Percentiles rank a stretch among this genome's conserved stretches.
phyloP scores from a whole-genome alignment of 2,329 filamentous ascomycete genomes.

The Ceratocystis ficicola region DNA sequence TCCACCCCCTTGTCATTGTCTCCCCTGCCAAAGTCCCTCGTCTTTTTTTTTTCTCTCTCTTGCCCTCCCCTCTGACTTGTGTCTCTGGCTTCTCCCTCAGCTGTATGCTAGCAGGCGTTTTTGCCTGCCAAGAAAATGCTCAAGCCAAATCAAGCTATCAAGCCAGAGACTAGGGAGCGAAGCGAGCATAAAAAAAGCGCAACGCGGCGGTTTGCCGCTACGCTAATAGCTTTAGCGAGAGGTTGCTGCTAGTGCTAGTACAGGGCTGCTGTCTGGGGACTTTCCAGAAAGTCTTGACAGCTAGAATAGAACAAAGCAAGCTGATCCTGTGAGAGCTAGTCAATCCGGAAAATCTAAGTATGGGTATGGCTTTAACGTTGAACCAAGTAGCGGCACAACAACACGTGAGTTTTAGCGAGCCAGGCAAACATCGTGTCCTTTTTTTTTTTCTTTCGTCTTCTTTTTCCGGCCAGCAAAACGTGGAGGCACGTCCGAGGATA shows the following conservation, averaged over 20 bases:
- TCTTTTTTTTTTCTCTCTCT: not conserved
- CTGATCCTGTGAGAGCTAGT: slow-evolving; percentile 8
- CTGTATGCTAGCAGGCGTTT: not conserved
- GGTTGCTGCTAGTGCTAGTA: not conserved
- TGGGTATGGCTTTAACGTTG: slow-evolving; percentile 1
- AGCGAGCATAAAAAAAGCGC: not conserved
- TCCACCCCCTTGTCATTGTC: not conserved
- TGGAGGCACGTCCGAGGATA: not conserved
- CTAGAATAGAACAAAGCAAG: slow-evolving; percentile 9
- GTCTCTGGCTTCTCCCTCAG: not conserved
- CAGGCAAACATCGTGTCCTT: not conserved
- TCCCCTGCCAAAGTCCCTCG: not conserved
- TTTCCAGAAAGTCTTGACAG: slow-evolving; percentile 6
- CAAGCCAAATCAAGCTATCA: not conserved
- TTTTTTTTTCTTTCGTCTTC: not conserved
- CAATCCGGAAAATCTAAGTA: not conserved
- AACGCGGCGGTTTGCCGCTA: not conserved
- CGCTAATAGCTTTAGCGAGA: not conserved
- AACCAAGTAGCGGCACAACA: not conserved
- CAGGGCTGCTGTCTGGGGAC: not conserved
- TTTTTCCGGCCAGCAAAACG: not conserved
- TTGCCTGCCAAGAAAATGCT: not conserved
- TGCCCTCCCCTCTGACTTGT: not conserved
- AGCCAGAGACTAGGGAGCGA: not conserved
- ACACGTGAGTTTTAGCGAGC: not conserved